Conservation (phyloP, 2,329 filamentous ascomycete species). For the Leptographium procerum region DNA sequence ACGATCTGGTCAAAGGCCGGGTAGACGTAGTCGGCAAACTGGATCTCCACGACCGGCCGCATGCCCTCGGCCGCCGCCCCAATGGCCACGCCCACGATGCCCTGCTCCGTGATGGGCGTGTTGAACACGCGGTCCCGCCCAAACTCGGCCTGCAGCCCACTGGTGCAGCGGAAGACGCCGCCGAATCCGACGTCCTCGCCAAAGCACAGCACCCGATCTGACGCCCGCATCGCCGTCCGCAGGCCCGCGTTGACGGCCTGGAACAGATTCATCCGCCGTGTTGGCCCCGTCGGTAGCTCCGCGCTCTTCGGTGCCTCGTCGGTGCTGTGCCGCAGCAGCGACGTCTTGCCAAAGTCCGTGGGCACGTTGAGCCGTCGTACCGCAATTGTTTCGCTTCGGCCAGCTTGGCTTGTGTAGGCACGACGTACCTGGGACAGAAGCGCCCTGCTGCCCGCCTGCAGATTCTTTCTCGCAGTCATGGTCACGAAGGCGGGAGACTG, state of each 20-base stretch:
- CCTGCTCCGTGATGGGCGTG: conserved; percentile 87
- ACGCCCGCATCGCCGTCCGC: conserved; percentile 66
- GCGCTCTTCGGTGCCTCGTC: no score
- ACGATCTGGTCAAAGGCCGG: conserved; percentile 91
- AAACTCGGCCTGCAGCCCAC: conserved; percentile 80
- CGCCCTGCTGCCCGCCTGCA: no score
- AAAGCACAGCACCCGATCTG: conserved; percentile 82
- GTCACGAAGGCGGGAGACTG: no score
- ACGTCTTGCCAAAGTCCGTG: no score
- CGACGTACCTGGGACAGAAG: no score
- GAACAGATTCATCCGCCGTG: conserved; percentile 85
- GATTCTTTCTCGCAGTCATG: no score
- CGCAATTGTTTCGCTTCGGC: no score
- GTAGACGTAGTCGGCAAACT: conserved; percentile 91
- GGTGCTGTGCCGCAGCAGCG: no score
- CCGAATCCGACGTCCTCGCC: conserved; percentile 96
- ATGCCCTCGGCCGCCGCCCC: conserved; percentile 84
- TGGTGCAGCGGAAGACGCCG: conserved; percentile 89
- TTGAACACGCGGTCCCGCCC: conserved; percentile 90
- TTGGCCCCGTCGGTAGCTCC: conserved; percentile 28
- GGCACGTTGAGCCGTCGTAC: no score
- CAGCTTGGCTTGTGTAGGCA: no score
- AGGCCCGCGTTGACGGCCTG: conserved; percentile 89
- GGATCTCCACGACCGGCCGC: conserved; percentile 86
- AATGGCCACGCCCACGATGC: conserved; percentile 87